phyloP scores from a whole-genome alignment of 495 filamentous ascomycete genomes.

The Amorphotheca resinae region DNA sequence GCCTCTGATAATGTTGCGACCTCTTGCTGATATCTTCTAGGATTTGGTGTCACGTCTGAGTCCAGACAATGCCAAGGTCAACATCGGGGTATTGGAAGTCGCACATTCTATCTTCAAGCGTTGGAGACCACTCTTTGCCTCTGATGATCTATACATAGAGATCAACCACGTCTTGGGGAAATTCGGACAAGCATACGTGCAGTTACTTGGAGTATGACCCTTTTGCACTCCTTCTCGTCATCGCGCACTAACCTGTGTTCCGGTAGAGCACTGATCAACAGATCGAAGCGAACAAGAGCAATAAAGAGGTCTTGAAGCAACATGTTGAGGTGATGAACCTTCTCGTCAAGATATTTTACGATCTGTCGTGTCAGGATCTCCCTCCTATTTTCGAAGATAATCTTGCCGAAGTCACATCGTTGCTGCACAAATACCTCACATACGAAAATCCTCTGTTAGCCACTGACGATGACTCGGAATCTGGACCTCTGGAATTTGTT shows the following conservation, averaged over 20 bases:
- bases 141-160: slow-evolving; percentile 81
- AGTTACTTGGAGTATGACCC: slow-evolving; percentile 52
- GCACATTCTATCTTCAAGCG: slow-evolving; percentile 96
- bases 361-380: slow-evolving; percentile 92
- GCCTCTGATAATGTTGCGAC: too few species aligned
- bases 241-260: slow-evolving; percentile 9
- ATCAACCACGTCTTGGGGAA: slow-evolving; percentile 84
- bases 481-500: slow-evolving; percentile 68
- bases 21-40: slow-evolving; percentile 23
- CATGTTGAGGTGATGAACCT: slow-evolving; percentile 75
- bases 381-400: slow-evolving; percentile 78
- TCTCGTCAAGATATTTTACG: slow-evolving; percentile 82
- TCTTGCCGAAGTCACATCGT: slow-evolving; percentile 54
- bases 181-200: slow-evolving; percentile 72
- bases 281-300: slow-evolving; percentile 60
- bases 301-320: slow-evolving; percentile 57
- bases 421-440: slow-evolving; percentile 85
- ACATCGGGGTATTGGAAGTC: slow-evolving; percentile 90
- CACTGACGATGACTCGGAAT: slow-evolving; percentile 76
- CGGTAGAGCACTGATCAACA: slow-evolving; percentile 60
- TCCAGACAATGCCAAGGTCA: slow-evolving; percentile 59
- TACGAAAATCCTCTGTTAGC: slow-evolving; percentile 75
- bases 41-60: slow-evolving; percentile 84
- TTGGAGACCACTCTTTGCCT: slow-evolving; percentile 87
- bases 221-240: not conserved